Conservation (phyloP, 2,329 filamentous ascomycete species). For the Dryadomyces quercivorus region DNA sequence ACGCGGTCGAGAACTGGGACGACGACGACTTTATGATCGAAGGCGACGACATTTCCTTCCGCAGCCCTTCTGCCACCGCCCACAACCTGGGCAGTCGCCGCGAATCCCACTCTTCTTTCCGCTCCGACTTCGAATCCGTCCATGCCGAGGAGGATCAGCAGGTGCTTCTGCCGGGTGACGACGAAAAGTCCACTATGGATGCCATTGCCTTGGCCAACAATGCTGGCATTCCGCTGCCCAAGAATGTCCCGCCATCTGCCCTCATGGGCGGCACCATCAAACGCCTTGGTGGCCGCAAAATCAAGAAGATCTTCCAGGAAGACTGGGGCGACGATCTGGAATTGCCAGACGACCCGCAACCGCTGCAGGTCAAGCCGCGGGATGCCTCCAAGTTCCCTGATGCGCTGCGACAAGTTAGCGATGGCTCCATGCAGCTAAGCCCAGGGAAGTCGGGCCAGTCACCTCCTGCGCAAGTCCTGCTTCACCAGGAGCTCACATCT, state of each 20-base stretch:
- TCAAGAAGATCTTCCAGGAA: slow-evolving; percentile 61
- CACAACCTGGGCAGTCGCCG: slow-evolving; percentile 42
- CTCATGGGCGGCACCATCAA: slow-evolving; percentile 89
- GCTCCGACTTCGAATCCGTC: slow-evolving; percentile 68
- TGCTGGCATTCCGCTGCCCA: slow-evolving; percentile 83
- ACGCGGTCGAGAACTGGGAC: slow-evolving; percentile 65
- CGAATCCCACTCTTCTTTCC: slow-evolving; percentile 72
- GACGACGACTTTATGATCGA: slow-evolving; percentile 65
- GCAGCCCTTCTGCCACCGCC: slow-evolving; percentile 32
- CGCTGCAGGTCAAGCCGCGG: slow-evolving; percentile 52
- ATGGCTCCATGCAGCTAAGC: slow-evolving; percentile 39
- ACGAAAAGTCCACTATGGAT: slow-evolving; percentile 71
- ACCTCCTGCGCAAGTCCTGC: slow-evolving; percentile 15
- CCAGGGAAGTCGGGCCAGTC: slow-evolving; percentile 25
- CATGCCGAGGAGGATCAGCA: slow-evolving; percentile 80
- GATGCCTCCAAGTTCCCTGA: slow-evolving; percentile 54
- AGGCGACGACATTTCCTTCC: slow-evolving; percentile 50
- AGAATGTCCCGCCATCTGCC: slow-evolving; percentile 77
- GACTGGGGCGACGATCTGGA: slow-evolving; percentile 76
- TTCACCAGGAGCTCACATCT: slow-evolving; percentile 21
- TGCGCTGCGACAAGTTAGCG: slow-evolving; percentile 53
- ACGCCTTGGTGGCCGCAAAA: slow-evolving; percentile 63
- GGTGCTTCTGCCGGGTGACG: slow-evolving; percentile 70
- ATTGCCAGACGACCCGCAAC: slow-evolving; percentile 45
- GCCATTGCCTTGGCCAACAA: slow-evolving; percentile 79